Base-by-base conservation (phyloP, 345 rosid genomes). In the Murraya koenigii region DNA sequence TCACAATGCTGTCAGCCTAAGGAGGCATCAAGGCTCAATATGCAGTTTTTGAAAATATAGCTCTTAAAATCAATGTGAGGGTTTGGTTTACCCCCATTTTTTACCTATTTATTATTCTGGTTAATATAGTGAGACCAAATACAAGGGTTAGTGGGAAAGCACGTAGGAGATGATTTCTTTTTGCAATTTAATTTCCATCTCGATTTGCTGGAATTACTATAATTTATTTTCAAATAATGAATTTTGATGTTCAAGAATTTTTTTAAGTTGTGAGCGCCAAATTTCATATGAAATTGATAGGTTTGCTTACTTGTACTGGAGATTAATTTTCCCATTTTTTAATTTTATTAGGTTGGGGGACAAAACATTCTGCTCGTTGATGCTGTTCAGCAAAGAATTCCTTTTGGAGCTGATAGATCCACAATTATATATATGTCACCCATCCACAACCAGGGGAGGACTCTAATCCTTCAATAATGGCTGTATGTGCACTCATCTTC, bases 21-120 rank as follows among this genome's bases (percentile, higher is more conserved):
- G 13, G 78, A 89, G 30, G 93, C 78, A 14, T 0, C 33, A 22
- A 89, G 70, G 66, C 78, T 85, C 14, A 80, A 20, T 41, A 82
- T 75, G 44, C 97, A 92, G 62, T 95, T 71, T 63, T 89, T 39
- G 96, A 89, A 75, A 95, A 90, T 79, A 76, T 92, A 0, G 36
- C 98, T 0, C 75, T 95, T 56, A 93, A 93, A 82, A 89, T 93
- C 8, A 95, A 95, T 82, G 97, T 92, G 15, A 95, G 93, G 97
- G 97, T 91, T 74, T 62, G 77, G 22, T 52, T 28, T 23, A 33
- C 15, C 55, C 54, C 20, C 76, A 49, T 6, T 20, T 2, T 1
- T 52, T 65, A 44, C 20, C 0, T 52, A 22, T 32, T 7, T 28
- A 4, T 52, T 55, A 15, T 30, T 41, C 26, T 75, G 13, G 74